These are phyloP conservation scores for Eucalyptus decipiens DNA, from an alignment of 345 rosid genomes.

Conservation along the genomic window DNA sequence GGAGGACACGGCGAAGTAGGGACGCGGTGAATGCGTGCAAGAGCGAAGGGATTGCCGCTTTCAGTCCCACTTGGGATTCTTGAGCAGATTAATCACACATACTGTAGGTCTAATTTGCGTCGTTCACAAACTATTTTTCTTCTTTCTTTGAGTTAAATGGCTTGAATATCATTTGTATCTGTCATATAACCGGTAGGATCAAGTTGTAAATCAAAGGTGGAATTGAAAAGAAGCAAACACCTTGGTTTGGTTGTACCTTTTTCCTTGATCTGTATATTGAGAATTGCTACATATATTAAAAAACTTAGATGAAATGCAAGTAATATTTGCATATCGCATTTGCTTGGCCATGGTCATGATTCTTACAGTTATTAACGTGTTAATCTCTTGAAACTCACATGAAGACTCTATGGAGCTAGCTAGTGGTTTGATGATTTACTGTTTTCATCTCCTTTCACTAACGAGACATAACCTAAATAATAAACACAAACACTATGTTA, in stretches of 20 bases:
- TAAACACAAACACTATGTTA: too few species aligned
- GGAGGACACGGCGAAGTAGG: constrained; percentile 55
- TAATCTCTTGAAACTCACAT: neutral
- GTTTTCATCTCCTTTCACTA: neutral
- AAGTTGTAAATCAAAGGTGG: neutral
- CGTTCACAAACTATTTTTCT: neutral
- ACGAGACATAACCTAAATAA: neutral
- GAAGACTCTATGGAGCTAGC: neutral
- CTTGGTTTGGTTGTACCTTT: neutral
- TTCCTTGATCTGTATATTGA: too few species aligned
- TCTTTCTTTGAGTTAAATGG: neutral
- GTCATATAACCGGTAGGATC: neutral
- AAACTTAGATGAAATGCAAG: neutral
- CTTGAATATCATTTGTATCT: neutral
- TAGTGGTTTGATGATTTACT: neutral
- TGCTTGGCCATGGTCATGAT: neutral
- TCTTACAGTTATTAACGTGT: neutral
- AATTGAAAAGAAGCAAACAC: neutral
- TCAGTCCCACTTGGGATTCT: constrained; percentile 86
- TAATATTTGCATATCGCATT: neutral
- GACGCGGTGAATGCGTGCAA: constrained; percentile 69
- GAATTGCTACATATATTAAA: neutral
- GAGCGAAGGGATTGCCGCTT: constrained; percentile 46
- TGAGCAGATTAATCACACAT: neutral
- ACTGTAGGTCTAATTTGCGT: neutral